phyloP scores from a whole-genome alignment of 495 filamentous ascomycete genomes.

The Rhypophila decipiens region DNA sequence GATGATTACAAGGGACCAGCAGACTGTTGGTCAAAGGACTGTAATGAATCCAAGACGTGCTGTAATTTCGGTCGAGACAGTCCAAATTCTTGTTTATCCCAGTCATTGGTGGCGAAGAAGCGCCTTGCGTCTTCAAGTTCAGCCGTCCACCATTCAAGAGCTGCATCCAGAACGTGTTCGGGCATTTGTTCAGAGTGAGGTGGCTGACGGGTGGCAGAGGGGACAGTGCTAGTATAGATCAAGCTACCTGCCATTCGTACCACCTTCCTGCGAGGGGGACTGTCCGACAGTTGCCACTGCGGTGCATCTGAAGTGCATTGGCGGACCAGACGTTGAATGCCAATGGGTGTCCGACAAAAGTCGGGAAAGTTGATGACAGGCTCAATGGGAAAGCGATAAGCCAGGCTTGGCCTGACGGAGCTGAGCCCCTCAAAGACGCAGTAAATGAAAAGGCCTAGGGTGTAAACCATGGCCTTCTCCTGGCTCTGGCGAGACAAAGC shows the following conservation, averaged over 20 bases:
- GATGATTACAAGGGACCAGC: neutral
- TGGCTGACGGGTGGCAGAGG: neutral
- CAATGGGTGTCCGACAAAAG: neutral
- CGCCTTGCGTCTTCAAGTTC: neutral
- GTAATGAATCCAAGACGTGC: neutral
- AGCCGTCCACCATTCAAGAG: neutral
- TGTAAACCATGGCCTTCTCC: slow-evolving; percentile 2
- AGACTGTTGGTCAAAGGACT: neutral
- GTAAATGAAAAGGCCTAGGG: slow-evolving; percentile 1
- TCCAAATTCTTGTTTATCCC: slow-evolving; percentile 1
- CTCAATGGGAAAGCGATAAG: neutral
- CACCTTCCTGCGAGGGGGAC: neutral
- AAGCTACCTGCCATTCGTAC: neutral
- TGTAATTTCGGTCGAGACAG: neutral
- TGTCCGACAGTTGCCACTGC: neutral
- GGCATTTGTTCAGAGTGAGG: neutral
- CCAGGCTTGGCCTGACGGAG: neutral
- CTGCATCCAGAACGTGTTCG: neutral
- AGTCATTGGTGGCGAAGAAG: neutral
- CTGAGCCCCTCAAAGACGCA: slow-evolving; percentile 4
- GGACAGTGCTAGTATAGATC: neutral
- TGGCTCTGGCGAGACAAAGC: neutral
- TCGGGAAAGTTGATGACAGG: neutral
- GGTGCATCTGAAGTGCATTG: neutral
- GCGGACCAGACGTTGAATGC: neutral